phyloP scores from a whole-genome alignment of 2,329 filamentous ascomycete genomes.

The Ceratocystis diversiconidia region DNA sequence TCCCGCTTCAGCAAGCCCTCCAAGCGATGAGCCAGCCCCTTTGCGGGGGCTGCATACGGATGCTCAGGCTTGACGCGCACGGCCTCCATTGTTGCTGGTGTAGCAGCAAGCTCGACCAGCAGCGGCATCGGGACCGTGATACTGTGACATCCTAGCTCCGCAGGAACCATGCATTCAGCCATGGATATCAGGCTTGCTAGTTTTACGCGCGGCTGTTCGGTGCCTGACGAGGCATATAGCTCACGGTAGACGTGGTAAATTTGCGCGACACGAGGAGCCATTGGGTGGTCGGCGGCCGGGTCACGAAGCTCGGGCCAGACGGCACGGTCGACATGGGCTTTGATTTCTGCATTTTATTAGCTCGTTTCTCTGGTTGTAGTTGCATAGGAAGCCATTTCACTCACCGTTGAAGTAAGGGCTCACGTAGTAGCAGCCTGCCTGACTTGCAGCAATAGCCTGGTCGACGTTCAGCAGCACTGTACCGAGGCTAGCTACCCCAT shows the following conservation, averaged over 20 bases:
- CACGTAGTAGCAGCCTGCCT: slow-evolving; percentile 34
- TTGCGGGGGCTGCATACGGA: slow-evolving; percentile 25
- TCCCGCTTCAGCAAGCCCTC: slow-evolving; percentile 28
- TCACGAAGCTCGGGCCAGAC: slow-evolving; percentile 35
- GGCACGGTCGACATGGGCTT: slow-evolving; percentile 29
- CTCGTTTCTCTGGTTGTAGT: background rate
- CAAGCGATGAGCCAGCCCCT: slow-evolving; percentile 25
- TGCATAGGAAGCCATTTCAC: slow-evolving; percentile 2
- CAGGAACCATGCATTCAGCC: slow-evolving; percentile 33
- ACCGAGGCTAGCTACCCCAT: slow-evolving; percentile 34
- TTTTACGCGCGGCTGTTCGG: slow-evolving; percentile 34
- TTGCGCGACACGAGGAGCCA: slow-evolving; percentile 33
- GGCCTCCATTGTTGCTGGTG: slow-evolving; percentile 26
- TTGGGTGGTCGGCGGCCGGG: slow-evolving; percentile 34
- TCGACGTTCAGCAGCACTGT: slow-evolving; percentile 34
- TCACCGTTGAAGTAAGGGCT: slow-evolving; percentile 37
- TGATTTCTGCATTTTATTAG: slow-evolving; percentile 26
- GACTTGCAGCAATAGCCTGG: slow-evolving; percentile 36
- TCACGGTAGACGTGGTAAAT: slow-evolving; percentile 35
- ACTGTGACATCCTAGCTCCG: slow-evolving; percentile 33
- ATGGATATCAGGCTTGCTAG: slow-evolving; percentile 32
- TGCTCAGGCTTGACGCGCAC: slow-evolving; percentile 27
- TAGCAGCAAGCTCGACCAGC: slow-evolving; percentile 27
- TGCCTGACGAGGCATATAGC: slow-evolving; percentile 34
- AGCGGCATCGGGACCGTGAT: slow-evolving; percentile 31